Base-by-base conservation (phyloP, 208 protist species). In the Trypanosoma scelopori region DNA sequence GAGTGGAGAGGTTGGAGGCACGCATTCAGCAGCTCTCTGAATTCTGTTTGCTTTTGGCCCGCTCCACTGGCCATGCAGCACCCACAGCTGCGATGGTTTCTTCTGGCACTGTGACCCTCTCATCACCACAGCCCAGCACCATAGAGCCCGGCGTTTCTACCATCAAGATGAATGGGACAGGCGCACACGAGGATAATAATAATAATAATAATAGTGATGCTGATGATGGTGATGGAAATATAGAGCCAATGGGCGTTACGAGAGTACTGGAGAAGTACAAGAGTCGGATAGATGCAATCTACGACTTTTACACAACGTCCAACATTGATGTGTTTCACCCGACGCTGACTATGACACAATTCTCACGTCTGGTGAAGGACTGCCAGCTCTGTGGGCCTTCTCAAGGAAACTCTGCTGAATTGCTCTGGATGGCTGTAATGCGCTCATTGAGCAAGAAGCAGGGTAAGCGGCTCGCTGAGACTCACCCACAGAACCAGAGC, bases 361-460 rank as follows among this genome's bases (percentile, higher is more conserved):
- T 92, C 65, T 76, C 80, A 18, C 65, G 48, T 20, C 58, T 92
- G 46, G 64, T 84, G 42, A 75, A 69, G 49, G 82, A 92, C 57
- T 77, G 69, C 52, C 53, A 59, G 13, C 53, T 89, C 1, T 72
- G 70, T 52, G 61, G 48, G 18, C 6, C 50, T 46, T 46, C 57
- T 41, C 67, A 64, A 25, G 61, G 76, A 20, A 73, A 69, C 28
- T 74, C 78, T 18, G 63, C 81, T 5, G 79, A 89, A 58, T 53
- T 89, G 37, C 50, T 92, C 16, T 89, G 82, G 85, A 92, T 92
- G 74, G 65, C 63, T 11, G 76, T 81, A 18, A 57, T 89, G 52
- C 76, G 82, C 16, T 61, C 55, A 22, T 51, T 89, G 6, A 61
- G 71, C 32, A 30, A 23, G 16, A 64, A 60, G 18, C 42, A 65